Percentiles rank a stretch among this genome's conserved stretches.
phyloP scores from a whole-genome alignment of 73 alveolate genomes.

The Paramecium sonneborni region DNA sequence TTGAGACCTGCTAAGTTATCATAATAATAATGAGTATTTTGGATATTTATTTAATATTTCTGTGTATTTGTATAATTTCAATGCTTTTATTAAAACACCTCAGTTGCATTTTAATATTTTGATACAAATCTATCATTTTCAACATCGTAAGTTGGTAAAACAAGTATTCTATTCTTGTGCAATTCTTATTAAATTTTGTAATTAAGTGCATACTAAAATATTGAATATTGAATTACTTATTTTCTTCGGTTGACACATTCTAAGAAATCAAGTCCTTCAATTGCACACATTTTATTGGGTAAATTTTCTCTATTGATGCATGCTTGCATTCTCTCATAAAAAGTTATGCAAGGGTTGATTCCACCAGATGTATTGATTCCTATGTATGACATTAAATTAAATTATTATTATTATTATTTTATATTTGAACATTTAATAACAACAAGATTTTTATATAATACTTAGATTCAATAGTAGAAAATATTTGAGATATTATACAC shows the following conservation, averaged over 20 bases:
- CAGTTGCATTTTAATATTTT: slow-evolving; percentile 37
- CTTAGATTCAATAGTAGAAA: too few species aligned
- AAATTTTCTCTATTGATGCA: background rate
- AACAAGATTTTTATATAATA: too few species aligned
- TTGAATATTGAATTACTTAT: background rate
- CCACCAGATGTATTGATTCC: slow-evolving; percentile 56
- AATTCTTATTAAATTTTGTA: slow-evolving; percentile 21
- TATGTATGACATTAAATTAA: slow-evolving; percentile 21
- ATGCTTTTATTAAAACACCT: background rate
- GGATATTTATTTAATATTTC: background rate
- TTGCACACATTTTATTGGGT: slow-evolving; percentile 46
- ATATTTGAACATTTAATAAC: too few species aligned
- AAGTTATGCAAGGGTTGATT: slow-evolving; percentile 23
- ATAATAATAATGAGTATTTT: background rate
- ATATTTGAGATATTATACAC: background rate
- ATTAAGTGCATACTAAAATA: slow-evolving; percentile 40
- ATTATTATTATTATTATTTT: background rate
- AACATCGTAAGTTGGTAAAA: slow-evolving; percentile 28
- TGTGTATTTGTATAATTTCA: background rate
- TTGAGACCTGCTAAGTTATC: background rate
- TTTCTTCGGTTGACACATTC: slow-evolving; percentile 37
- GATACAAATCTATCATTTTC: slow-evolving; percentile 52
- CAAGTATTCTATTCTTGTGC: slow-evolving; percentile 4
- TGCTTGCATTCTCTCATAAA: slow-evolving; percentile 10
- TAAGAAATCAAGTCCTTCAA: slow-evolving; percentile 34